Base-by-base conservation (phyloP, 768 basidiomycete genomes). In the Hypsizygus marmoreus region DNA sequence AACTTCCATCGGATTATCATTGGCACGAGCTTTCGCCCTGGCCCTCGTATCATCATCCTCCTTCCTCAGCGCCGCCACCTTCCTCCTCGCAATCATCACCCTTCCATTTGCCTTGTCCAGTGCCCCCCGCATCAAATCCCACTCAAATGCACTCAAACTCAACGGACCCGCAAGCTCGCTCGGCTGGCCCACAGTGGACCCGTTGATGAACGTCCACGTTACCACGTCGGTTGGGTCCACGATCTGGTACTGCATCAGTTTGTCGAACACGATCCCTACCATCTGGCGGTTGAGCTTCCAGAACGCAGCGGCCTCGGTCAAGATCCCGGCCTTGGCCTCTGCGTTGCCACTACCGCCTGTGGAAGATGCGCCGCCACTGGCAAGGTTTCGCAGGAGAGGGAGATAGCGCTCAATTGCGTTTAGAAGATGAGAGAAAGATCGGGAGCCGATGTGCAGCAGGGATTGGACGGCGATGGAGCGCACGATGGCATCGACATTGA, bases 221-320 rank as follows among this genome's bases (percentile, higher is more conserved):
- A 97, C 86, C 7, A 98, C 87, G 54, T 99, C 95, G 12, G 84
- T 82, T 0, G 95, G 92, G 56, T 97, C 94, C 30, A 98, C 87
- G 45, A 98, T 90, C 62, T 97, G 94, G 67, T 99, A 99, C 62
- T 98, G 95, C 83, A 98, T 89, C 43, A 98, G 72, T 70, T 99
- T 99, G 74, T 98, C 97, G 51, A 95, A 86, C 6, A 97, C 93
- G 60, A 99, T 94, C 12, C 78, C 76, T 36, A 94, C 74, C 83
- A 94, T 91, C 57, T 97, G 94, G 23, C 79, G 73, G 59, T 88
- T 92, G 56, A 82, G 67, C 52, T 76, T 77, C 95, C 95, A 99
- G 69, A 95, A 98, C 4, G 73, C 64, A 0, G 82, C 80, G 0
- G 86, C 81, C 2, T 84, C 79, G 11, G 74, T 73, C 11, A 97